phyloP scores from a whole-genome alignment of 1,139 yeast species.

The Geotrichum aggregatum region DNA sequence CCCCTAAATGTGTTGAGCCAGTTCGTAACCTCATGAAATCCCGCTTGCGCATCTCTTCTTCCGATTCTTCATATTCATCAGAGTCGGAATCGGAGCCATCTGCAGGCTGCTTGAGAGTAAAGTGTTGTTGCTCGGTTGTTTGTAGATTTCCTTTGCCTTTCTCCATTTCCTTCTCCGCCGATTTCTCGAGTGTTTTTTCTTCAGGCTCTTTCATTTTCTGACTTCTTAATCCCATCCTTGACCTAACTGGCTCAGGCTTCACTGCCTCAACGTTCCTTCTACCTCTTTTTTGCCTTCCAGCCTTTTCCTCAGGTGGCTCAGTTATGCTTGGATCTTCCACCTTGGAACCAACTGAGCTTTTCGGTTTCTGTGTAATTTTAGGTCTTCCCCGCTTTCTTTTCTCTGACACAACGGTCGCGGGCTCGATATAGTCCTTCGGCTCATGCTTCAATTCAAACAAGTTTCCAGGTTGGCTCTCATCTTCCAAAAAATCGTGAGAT shows the following conservation, averaged over 20 bases:
- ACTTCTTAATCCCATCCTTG: neutral
- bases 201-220: neutral
- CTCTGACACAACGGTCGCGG: neutral
- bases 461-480: conserved; percentile 3
- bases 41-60: conserved; percentile 16
- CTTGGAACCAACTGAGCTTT: neutral
- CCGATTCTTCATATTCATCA: conserved; percentile 12
- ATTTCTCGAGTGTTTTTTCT: neutral
- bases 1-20: conserved; percentile 5
- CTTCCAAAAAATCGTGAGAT: neutral
- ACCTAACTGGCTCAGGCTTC: neutral
- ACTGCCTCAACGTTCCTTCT: neutral
- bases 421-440: too few species aligned
- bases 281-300: neutral
- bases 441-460: neutral
- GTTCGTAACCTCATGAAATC: conserved; percentile 19
- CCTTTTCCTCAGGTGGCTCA: neutral
- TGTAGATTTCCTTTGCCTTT: neutral
- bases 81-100: conserved; percentile 12
- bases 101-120: neutral
- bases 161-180: neutral
- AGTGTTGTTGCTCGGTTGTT: neutral
- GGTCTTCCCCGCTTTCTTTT: conserved; percentile 9
- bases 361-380: neutral
- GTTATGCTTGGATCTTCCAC: neutral